Evolutionary conservation across 2,329 filamentous ascomycete species (phyloP).

Genomic region (Cordyceps fumosorosea): DNA sequence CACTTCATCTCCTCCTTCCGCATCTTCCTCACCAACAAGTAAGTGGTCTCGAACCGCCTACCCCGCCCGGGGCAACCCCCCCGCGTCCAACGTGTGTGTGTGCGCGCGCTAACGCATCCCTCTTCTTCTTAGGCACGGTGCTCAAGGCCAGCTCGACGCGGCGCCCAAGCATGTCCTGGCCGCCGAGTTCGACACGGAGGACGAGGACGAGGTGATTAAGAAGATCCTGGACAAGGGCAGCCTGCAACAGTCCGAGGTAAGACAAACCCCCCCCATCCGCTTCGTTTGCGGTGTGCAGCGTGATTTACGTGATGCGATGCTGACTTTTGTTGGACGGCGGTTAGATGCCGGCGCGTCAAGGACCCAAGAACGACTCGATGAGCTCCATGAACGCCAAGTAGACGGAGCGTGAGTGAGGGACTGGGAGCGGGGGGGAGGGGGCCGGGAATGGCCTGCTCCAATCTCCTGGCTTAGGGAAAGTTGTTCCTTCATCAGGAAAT

Average conservation of each 20-base stretch:
- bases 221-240: constrained; percentile 73
- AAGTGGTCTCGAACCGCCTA: constrained; percentile 32
- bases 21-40: constrained; percentile 87
- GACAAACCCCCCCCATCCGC: constrained; percentile 13
- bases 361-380: constrained; percentile 46
- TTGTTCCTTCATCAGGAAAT: no score
- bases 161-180: constrained; percentile 71
- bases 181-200: constrained; percentile 77
- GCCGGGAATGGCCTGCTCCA: no score
- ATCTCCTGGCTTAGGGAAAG: no score
- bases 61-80: no score
- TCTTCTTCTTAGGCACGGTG: constrained; percentile 80
- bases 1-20: constrained; percentile 86
- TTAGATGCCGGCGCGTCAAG: constrained; percentile 47
- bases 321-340: background rate
- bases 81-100: no score
- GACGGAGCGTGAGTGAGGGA: constrained; percentile 8
- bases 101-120: constrained; percentile 16
- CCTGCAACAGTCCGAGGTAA: constrained; percentile 54
- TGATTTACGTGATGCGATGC: background rate
- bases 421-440: background rate
- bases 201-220: constrained; percentile 74
- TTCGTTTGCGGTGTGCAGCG: no score
- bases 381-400: constrained; percentile 38
- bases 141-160: constrained; percentile 69